Conservation (phyloP, 1,139 yeast species). For the Kodamaea sp. region DNA sequence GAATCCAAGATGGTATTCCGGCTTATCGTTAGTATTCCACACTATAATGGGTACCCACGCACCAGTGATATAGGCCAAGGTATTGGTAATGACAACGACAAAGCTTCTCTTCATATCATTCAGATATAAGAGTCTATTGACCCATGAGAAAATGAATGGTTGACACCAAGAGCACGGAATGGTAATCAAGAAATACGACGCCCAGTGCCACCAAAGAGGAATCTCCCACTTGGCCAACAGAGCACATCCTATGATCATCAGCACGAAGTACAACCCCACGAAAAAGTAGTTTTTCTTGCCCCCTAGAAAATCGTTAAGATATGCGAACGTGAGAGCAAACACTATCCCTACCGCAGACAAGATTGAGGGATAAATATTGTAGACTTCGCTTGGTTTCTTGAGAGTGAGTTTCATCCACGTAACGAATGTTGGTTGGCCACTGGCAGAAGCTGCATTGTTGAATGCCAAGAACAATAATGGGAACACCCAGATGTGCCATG, state of each 20-base stretch:
- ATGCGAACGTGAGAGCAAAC: constrained; percentile 15
- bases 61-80: constrained; percentile 52
- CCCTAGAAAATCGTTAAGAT: constrained; percentile 16
- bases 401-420: constrained; percentile 51
- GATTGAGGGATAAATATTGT: constrained; percentile 52
- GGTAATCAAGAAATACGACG: constrained; percentile 15
- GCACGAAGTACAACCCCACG: constrained; percentile 13
- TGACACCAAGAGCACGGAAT: constrained; percentile 32
- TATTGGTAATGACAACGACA: constrained; percentile 51
- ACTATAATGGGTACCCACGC: constrained; percentile 42
- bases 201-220: constrained; percentile 19
- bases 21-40: constrained; percentile 47
- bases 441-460: constrained; percentile 40
- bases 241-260: constrained; percentile 14
- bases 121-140: constrained; percentile 44
- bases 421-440: constrained; percentile 50
- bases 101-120: constrained; percentile 55
- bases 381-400: constrained; percentile 37
- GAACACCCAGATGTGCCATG: constrained; percentile 45
- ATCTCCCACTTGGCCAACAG: constrained; percentile 17
- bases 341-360: constrained; percentile 14
- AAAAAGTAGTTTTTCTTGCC: constrained; percentile 15
- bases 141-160: constrained; percentile 56
- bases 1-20: constrained; percentile 50
- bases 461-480: constrained; percentile 18